Conservation (phyloP, 805 yeast species). For the Wickerhamomyces pijperi region DNA sequence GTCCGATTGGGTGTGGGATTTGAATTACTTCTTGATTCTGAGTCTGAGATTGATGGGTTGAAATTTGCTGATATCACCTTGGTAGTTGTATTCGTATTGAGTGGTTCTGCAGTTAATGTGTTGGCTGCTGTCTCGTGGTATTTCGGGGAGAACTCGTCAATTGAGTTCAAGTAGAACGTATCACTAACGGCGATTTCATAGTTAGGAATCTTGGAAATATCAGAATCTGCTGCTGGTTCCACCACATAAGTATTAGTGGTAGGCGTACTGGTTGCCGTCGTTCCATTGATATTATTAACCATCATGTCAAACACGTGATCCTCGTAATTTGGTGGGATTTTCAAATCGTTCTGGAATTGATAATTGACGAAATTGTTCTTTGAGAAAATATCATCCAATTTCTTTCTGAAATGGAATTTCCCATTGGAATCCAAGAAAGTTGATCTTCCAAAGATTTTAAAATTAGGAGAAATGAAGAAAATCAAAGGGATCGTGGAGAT, state of each 20-base stretch:
- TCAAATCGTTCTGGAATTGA: conserved; percentile 1
- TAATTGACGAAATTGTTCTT: conserved; percentile 3
- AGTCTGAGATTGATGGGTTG: too few species aligned
- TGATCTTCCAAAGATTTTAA: conserved; percentile 37
- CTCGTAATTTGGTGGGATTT: conserved; percentile 70
- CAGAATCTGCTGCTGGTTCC: conserved; percentile 10
- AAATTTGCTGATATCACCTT: too few species aligned
- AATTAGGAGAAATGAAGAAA: conserved; percentile 64
- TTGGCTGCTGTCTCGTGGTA: conserved; percentile 21
- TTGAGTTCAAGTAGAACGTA: conserved; percentile 29
- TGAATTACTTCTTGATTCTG: too few species aligned
- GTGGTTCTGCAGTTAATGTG: too few species aligned
- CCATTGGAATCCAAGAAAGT: conserved; percentile 28
- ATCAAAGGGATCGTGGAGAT: conserved; percentile 77
- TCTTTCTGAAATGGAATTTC: conserved; percentile 29
- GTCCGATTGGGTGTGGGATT: neutral
- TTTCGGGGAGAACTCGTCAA: conserved; percentile 42
- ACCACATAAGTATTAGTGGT: too few species aligned
- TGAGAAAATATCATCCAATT: conserved; percentile 22
- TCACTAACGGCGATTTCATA: conserved; percentile 59
- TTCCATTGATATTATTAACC: conserved; percentile 13
- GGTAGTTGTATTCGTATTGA: too few species aligned
- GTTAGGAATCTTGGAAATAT: conserved; percentile 60
- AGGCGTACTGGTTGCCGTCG: neutral
- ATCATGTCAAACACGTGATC: conserved; percentile 57